phyloP scores from a whole-genome alignment of 306 rosid genomes.

The Albizia julibrissin region DNA sequence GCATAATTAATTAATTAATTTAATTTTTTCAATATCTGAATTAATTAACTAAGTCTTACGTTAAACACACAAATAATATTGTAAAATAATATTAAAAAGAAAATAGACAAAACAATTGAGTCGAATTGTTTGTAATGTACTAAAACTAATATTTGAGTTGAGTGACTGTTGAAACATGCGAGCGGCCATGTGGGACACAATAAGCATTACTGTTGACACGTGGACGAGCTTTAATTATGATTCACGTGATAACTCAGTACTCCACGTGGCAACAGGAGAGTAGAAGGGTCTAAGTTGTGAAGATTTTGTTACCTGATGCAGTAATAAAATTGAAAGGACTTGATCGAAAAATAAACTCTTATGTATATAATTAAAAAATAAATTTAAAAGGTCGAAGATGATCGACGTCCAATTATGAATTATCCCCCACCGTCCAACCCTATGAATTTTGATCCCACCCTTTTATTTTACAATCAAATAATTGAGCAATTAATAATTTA shows the following conservation, averaged over 20 bases:
- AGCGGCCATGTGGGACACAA: neutral
- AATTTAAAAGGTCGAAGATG: neutral
- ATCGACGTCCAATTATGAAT: neutral
- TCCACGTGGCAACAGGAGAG: conserved; percentile 4
- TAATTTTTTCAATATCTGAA: no score
- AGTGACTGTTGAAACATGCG: neutral
- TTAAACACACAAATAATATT: no score
- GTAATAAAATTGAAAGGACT: no score
- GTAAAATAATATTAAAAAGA: no score
- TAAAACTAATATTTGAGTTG: no score
- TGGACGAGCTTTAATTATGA: neutral
- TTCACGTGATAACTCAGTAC: neutral
- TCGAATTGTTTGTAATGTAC: no score
- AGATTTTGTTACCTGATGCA: no score
- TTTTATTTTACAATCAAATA: neutral
- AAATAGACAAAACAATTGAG: no score
- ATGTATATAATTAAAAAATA: no score
- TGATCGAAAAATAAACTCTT: no score
- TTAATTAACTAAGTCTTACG: no score
- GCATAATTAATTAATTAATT: no score
- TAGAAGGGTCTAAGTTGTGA: neutral
- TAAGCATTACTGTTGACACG: conserved; percentile 1
- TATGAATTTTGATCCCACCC: neutral
- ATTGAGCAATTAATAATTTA: neutral
- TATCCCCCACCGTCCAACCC: conserved; percentile 1